These are phyloP conservation scores for Candida buenavistaensis DNA, from an alignment of 1,139 yeast species.

Conservation along the genomic window DNA sequence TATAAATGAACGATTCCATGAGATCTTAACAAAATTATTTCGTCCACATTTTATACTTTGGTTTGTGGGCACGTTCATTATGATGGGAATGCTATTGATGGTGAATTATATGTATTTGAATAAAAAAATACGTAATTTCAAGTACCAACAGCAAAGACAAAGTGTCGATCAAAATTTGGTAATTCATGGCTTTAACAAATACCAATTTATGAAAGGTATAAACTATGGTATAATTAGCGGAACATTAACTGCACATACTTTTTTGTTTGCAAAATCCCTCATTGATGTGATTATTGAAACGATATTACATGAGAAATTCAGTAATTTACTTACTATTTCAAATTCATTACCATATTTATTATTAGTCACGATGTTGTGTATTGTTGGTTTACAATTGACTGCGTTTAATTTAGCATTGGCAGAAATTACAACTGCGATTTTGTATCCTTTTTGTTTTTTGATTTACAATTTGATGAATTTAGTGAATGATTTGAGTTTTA, in stretches of 20 bases:
- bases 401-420: constrained; percentile 75
- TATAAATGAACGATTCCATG: constrained; percentile 26
- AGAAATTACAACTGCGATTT: constrained; percentile 70
- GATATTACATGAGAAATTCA: constrained; percentile 31
- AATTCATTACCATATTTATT: constrained; percentile 47
- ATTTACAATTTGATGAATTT: constrained; percentile 76
- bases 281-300: constrained; percentile 64
- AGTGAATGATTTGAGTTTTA: constrained; percentile 66
- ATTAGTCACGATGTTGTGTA: constrained; percentile 56
- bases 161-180: constrained; percentile 9
- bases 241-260: constrained; percentile 79
- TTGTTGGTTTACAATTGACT: constrained; percentile 74
- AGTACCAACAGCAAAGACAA: constrained; percentile 11
- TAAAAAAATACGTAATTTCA: constrained; percentile 7
- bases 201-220: constrained; percentile 48
- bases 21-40: constrained; percentile 26
- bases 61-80: constrained; percentile 38
- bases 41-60: constrained; percentile 34
- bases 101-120: constrained; percentile 20
- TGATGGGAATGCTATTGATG: constrained; percentile 26
- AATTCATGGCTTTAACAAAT: constrained; percentile 14
- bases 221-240: constrained; percentile 75
- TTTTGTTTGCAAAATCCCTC: constrained; percentile 79
- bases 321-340: constrained; percentile 22
- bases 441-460: constrained; percentile 85